A percentile compares a stretch with the other conserved stretches of the same genome.
Conservation (phyloP, 768 basidiomycete species). For the Multifurca ochricompacta region DNA sequence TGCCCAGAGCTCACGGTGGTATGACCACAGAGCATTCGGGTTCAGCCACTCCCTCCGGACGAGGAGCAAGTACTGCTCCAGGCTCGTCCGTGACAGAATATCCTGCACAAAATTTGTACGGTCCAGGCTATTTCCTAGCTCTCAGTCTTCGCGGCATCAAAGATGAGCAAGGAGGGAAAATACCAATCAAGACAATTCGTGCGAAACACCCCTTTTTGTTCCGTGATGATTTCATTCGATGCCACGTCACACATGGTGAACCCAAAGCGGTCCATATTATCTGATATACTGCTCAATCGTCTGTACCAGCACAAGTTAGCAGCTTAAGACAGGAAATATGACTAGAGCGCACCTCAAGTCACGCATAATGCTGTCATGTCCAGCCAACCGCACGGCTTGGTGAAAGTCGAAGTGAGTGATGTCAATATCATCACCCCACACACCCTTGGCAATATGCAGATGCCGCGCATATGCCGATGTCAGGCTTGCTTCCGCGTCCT, state of each 20-base stretch:
- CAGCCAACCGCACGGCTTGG: conserved; percentile 64
- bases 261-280: conserved; percentile 70
- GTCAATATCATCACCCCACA: conserved; percentile 58
- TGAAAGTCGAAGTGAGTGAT: conserved; percentile 97
- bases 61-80: conserved; percentile 77
- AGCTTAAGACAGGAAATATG: not conserved
- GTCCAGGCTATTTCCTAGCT: conserved; percentile 57
- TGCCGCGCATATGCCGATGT: conserved; percentile 80
- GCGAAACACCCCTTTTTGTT: conserved; percentile 87
- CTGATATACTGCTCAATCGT: conserved; percentile 48
- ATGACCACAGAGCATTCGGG: conserved; percentile 64
- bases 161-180: not conserved
- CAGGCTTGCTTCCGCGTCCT: conserved; percentile 85
- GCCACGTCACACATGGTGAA: conserved; percentile 73
- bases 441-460: conserved; percentile 54
- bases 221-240: conserved; percentile 66
- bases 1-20: conserved; percentile 94
- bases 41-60: conserved; percentile 71
- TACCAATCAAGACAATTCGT: conserved; percentile 96
- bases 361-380: conserved; percentile 78
- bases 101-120: conserved; percentile 98
- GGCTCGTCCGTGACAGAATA: conserved; percentile 72
- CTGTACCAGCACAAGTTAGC: conserved; percentile 30
- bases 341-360: conserved; percentile 50
- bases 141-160: not conserved